A percentile compares a stretch with the other conserved stretches of the same genome.
phyloP scores from a whole-genome alignment of 345 rosid species.

The Murraya paniculata region DNA sequence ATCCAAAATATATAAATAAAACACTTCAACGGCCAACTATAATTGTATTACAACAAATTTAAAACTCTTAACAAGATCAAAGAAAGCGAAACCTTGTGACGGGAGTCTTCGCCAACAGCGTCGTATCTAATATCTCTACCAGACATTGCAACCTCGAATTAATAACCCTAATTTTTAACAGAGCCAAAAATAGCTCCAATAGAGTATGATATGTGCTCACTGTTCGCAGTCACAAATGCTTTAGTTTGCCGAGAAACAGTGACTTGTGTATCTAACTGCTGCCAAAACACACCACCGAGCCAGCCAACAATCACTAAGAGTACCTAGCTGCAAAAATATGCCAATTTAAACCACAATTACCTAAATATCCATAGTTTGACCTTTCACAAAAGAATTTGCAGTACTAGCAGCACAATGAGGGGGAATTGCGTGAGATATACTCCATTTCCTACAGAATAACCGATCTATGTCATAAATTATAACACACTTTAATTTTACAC shows the following conservation, averaged over 20 bases:
- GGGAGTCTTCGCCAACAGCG: constrained; percentile 9
- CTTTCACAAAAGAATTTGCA: not conserved
- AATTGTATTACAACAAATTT: not conserved
- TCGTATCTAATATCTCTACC: not conserved
- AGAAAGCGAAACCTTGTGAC: constrained; percentile 4
- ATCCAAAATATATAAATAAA: not conserved
- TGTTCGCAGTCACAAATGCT: not conserved
- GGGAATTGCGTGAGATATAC: no score
- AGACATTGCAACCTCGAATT: constrained; percentile 11
- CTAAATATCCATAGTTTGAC: not conserved
- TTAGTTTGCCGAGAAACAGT: not conserved
- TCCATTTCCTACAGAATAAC: no score
- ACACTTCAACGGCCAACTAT: not conserved
- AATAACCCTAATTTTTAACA: constrained; percentile 5
- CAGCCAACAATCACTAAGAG: not conserved
- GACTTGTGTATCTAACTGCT: not conserved
- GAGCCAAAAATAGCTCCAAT: no score
- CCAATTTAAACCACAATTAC: not conserved
- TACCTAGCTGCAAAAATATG: not conserved
- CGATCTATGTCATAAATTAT: no score
- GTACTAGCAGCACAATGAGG: no score
- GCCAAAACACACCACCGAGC: not conserved
- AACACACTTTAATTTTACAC: no score
- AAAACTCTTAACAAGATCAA: not conserved
- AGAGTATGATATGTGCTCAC: not conserved